Percentiles rank a stretch among this genome's conserved stretches.
phyloP scores from a whole-genome alignment of 768 basidiomycete species.

The Kwoniella heveanensis region DNA sequence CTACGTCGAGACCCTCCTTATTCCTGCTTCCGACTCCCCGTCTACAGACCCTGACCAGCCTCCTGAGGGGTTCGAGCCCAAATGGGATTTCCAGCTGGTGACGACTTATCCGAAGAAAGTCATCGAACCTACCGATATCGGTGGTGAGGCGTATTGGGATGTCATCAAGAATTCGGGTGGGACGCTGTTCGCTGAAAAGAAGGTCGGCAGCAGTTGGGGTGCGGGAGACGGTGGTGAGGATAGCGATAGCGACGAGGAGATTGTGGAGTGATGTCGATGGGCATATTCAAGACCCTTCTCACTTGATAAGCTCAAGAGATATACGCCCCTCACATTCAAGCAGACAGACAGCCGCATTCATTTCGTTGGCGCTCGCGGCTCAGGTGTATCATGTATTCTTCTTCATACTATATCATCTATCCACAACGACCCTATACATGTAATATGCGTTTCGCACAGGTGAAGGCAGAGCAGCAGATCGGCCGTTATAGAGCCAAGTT shows the following conservation, averaged over 20 bases:
- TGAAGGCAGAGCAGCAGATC: too few relatives aligned
- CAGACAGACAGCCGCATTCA: too few relatives aligned
- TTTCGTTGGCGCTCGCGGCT: too few relatives aligned
- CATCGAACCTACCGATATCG: slow-evolving; percentile 23
- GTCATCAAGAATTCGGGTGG: slow-evolving; percentile 42
- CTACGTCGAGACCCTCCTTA: slow-evolving; percentile 52
- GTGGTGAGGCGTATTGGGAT: slow-evolving; percentile 42
- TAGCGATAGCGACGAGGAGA: slow-evolving; percentile 36
- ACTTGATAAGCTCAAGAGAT: too few relatives aligned
- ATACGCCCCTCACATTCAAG: too few relatives aligned
- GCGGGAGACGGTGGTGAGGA: slow-evolving; percentile 35
- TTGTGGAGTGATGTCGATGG: too few relatives aligned
- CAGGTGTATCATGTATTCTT: too few relatives aligned
- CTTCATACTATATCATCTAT: too few relatives aligned
- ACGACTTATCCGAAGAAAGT: slow-evolving; percentile 50
- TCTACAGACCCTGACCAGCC: slow-evolving; percentile 35
- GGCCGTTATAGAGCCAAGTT: too few relatives aligned
- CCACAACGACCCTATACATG: too few relatives aligned
- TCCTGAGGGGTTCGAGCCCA: slow-evolving; percentile 26
- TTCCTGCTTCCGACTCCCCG: slow-evolving; percentile 23
- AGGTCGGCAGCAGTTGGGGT: slow-evolving; percentile 33
- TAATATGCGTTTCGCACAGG: too few relatives aligned
- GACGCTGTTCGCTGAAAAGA: slow-evolving; percentile 48
- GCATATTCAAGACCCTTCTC: too few relatives aligned
- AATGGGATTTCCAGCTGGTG: slow-evolving; percentile 42